Evolutionary conservation across 352 stramenopile species (phyloP).

Genomic region (Globisporangium paddicum): DNA sequence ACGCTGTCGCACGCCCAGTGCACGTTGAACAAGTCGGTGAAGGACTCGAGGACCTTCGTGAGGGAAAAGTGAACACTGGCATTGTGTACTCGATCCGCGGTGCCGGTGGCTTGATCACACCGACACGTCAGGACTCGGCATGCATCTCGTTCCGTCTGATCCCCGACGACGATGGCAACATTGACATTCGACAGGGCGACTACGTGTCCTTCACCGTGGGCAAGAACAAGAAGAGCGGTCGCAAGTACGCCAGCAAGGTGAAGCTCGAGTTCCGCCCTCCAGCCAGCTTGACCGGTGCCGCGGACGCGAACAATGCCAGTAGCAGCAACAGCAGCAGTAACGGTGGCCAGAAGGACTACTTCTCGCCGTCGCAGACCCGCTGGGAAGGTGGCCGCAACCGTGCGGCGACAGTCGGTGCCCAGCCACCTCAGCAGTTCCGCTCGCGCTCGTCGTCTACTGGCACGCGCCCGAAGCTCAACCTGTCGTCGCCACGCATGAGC

Average conservation of each 20-base stretch:
- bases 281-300: constrained; percentile 33
- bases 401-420: constrained; percentile 38
- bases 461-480: constrained; percentile 51
- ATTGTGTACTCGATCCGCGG: constrained; percentile 86
- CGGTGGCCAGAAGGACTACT: constrained; percentile 56
- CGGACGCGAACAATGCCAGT: constrained; percentile 14
- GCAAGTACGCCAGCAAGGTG: constrained; percentile 87
- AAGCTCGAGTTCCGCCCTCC: constrained; percentile 86
- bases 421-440: constrained; percentile 40
- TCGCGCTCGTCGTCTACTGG: constrained; percentile 53
- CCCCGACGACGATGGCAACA: constrained; percentile 80
- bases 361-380: constrained; percentile 40
- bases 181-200: constrained; percentile 81
- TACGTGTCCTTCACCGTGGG: constrained; percentile 87
- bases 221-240: constrained; percentile 89
- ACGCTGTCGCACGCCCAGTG: constrained; percentile 57
- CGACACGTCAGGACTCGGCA: constrained; percentile 75
- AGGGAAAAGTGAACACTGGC: constrained; percentile 85
- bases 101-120: constrained; percentile 78
- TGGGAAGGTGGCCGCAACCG: constrained; percentile 53
- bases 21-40: constrained; percentile 82
- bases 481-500: constrained; percentile 56
- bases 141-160: constrained; percentile 88
- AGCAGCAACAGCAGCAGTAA: constrained; percentile 15
- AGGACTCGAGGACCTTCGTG: constrained; percentile 76